Evolutionary conservation across 2,329 filamentous ascomycete species (phyloP), one percentile per base, ranked within the genome.

Genomic region (Ophiocordyceps robertsii): DNA sequence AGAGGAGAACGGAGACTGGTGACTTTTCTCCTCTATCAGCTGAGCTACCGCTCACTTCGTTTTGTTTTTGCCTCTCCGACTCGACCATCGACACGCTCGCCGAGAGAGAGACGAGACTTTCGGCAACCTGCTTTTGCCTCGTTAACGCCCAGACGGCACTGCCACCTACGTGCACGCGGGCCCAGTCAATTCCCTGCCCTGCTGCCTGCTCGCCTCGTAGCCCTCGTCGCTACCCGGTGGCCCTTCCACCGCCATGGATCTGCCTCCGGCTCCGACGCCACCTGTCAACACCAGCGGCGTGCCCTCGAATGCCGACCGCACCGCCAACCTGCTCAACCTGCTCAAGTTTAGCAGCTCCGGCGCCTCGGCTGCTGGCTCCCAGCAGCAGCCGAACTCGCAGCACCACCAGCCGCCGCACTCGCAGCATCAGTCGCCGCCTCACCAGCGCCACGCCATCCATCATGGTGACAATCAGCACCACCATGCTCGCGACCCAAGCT

Each of bases 301-400:
- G 57, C 58, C 57, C 4, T 58, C 61, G 41, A 60, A 59, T 43
- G 55, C 57, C 35, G 70, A 73, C 41, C 70, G 72, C 51, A 74
- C 70, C 36, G 64, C 69, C 44, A 75, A 72, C 49, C 56, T 80
- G 51, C 62, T 80, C 54, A 78, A 74, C 50, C 64, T 80, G 43
- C 68, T 80, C 56, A 80, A 80, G 65, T 78, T 77, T 52, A 75
- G 69, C 48, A 63, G 66, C 38, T 42, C 51, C 38, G 60, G 61
- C 39, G 49, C 56, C 29, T 46, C 49, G 38, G 53, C 50, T 43
- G 51, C 50, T 42, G 53, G 56, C 38, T 46, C 53, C 16, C 64
- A 63, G 47, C 48, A 59, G 47, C 61, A 51, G 42, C 52, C 19
- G 19, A 19, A 4, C 19, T 19, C 19, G 19, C 19, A 19, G 3